Percentiles rank a stretch among this genome's conserved stretches.
Conservation (phyloP, 2,329 filamentous ascomycete genomes). For the Trichophyton benhamiae region DNA sequence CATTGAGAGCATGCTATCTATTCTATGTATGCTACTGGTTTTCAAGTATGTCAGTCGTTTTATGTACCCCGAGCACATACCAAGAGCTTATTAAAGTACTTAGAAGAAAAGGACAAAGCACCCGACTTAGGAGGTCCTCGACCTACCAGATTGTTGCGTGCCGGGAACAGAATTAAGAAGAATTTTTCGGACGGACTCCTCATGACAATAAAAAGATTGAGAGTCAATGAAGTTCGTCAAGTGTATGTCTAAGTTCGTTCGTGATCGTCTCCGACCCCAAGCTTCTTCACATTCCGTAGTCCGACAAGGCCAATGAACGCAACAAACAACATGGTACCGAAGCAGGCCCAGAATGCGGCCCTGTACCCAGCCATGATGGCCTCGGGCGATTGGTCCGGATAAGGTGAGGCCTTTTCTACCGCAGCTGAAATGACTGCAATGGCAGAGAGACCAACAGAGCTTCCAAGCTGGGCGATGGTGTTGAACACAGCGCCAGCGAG, state of each 20-base stretch:
- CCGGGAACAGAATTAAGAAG: too few relatives aligned
- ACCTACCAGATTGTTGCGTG: neutral
- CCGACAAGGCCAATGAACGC: constrained; percentile 9
- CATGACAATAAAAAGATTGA: too few relatives aligned
- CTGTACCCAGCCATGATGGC: constrained; percentile 12
- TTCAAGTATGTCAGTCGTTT: neutral
- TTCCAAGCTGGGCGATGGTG: constrained; percentile 45
- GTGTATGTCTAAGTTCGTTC: neutral
- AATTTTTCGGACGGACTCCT: too few relatives aligned
- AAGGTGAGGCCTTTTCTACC: constrained; percentile 4
- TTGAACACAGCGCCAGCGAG: constrained; percentile 52
- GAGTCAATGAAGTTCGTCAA: neutral
- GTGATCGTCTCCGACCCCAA: neutral
- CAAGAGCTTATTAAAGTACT: too few relatives aligned
- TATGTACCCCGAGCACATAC: too few relatives aligned
- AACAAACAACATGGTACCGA: constrained; percentile 9
- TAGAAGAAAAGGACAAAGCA: too few relatives aligned
- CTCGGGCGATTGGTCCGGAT: neutral
- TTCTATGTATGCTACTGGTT: too few relatives aligned
- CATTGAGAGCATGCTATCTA: too few relatives aligned
- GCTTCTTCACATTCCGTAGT: constrained; percentile 7
- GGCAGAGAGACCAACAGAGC: constrained; percentile 41
- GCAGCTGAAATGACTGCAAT: constrained; percentile 35
- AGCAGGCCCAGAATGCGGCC: constrained; percentile 13
- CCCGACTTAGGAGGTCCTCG: too few relatives aligned